Evolutionary conservation across 75 land plant species (phyloP), one percentile per base, ranked within the genome.

Genomic region (Pinus albicaulis): DNA sequence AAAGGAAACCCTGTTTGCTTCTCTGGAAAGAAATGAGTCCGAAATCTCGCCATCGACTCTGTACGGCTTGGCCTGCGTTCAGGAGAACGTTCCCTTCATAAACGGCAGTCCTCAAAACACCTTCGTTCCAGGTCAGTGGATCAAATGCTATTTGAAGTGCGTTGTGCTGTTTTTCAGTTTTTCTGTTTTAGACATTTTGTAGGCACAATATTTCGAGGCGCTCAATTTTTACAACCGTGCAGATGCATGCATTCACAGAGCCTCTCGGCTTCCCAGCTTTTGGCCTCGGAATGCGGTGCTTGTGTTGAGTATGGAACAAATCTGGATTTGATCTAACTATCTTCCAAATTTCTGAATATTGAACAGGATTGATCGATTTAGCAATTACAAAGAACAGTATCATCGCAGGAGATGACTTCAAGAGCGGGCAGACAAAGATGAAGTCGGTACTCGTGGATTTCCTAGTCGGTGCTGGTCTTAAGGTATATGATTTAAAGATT

Each of bases 41-140:
- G 88, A 86, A 44, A 86, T 86, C 26, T 86, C 88, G 8, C 88
- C 88, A 2, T 86, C 88, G 2, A 86, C 86, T 41, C 55, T 86
- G 15, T 86, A 79, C 55, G 88, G 86, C 74, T 34, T 83, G 24
- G 88, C 88, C 17, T 86, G 88, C 72, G 76, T 86, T 3, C 79
- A 74, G 17, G 88, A 86, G 73, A 74, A 73, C 44, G 86, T 86
- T 25, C 88, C 88, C 48, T 86, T 86, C 77, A 80, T 86, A 74
- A 86, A 86, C 57, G 88, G 88, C 65, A 86, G 88, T 72, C 88
- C 88, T 28, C 88, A 86, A 62, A 86, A 86, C 66, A 86, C 88
- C 6, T 86, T 86, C 65, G 88, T 86, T 15, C 88, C 88, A 64
- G 88, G 88, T 86, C 12, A 7, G 80, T 56, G 36, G 11, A 14